These are phyloP conservation scores for Lactarius hatsudake DNA, from an alignment of 768 basidiomycete genomes.

Conservation along the genomic window DNA sequence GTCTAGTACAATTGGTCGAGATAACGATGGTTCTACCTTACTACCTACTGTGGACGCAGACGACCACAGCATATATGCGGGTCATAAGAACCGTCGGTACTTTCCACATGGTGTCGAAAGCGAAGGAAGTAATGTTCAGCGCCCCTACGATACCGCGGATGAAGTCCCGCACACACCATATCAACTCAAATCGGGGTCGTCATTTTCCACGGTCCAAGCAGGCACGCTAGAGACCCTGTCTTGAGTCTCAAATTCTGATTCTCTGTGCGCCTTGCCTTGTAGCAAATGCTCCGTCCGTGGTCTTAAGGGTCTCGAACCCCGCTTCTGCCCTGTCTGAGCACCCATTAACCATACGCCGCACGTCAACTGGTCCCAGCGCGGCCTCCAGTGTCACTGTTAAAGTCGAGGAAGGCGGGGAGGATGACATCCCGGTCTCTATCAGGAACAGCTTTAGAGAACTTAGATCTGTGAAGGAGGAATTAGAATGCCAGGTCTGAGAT, in stretches of 20 bases:
- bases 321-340: background rate
- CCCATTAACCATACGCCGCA: background rate
- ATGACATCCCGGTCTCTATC: constrained; percentile 17
- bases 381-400: background rate
- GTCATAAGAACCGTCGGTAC: constrained; percentile 6
- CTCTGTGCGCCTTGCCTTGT: background rate
- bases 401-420: constrained; percentile 16
- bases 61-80: constrained; percentile 18
- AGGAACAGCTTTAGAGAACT: constrained; percentile 23
- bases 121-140: constrained; percentile 1
- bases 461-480: constrained; percentile 22
- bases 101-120: constrained; percentile 9
- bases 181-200: constrained; percentile 1
- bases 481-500: constrained; percentile 20
- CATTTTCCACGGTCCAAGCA: background rate
- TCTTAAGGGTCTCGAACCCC: background rate
- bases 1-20: background rate
- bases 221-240: constrained; percentile 4
- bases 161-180: background rate
- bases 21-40: background rate
- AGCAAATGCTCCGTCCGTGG: background rate
- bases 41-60: background rate
- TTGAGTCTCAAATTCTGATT: constrained; percentile 1
- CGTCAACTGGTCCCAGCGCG: background rate
- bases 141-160: background rate